Evolutionary conservation across 768 basidiomycete genomes (phyloP), one percentile per base, ranked within the genome.

Genomic region (Agrocybe praecox): DNA sequence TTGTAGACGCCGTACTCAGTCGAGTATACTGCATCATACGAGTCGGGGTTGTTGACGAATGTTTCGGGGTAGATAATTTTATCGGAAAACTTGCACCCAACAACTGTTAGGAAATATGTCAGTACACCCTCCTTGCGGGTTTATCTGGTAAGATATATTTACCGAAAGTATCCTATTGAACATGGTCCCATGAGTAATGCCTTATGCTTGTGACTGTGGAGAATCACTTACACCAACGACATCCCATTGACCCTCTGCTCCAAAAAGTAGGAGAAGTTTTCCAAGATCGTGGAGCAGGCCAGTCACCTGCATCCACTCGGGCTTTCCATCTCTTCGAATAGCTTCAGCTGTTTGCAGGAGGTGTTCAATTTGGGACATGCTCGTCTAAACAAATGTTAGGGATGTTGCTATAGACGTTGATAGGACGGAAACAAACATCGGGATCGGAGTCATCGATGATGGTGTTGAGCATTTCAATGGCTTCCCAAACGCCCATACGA

Each of bases 361-460:
- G 67, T 96, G 94, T 63, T 94, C 91, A 29, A 96, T 94, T 74
- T 96, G 94, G 33, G 91, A 86, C 24, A 91, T 72, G 60, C 75
- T 78, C 1, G 90, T 90, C 90, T 92, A 66, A 8, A 62, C 36
- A 56, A 23, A 60, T 59, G 64, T 68, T 49, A 67, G 58, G n/a
- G 42, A 18, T 32, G 26, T 40, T 46, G 34, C 60, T 32, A 43
- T 43, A 23, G 22, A 46, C 34, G n/a, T 53, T 56, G 43, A 33
- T 45, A 54, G 18, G 46, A 32, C 46, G 21, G 47, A 29, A 17
- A 71, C 78, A 56, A 55, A 90, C 91, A 66, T 93, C 94, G 52
- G 94, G 94, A 72, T 96, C 94, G 8, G 91, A 93, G 60, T 95
- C 92, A 69, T 96, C 92, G 54, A 95, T 82, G 43, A 96, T 79